Base-by-base conservation (phyloP, 805 yeast species). In the Diddensiella santjacobensis region DNA sequence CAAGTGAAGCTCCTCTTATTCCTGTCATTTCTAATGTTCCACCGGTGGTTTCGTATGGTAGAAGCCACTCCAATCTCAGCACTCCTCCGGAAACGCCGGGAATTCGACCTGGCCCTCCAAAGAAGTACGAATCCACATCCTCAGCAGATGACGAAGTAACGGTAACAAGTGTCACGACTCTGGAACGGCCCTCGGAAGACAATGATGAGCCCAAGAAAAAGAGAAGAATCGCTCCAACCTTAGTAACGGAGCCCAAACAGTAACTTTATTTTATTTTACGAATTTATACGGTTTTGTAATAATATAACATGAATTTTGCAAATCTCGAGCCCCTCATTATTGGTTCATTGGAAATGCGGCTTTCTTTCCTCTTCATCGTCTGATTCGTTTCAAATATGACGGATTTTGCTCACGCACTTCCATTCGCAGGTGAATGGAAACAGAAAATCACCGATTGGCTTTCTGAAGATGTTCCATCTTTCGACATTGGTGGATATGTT, bases 401-500 rank as follows among this genome's bases (percentile, higher is more conserved):
- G 11, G 40, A 39, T n/a, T 57, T 54, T 38, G 48, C 58, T n/a
- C 53, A 54, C 43, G 64, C 62, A 2, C 72, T 91, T 22, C 96
- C 97, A 0, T 68, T 73, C 3, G 79, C 78, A 47, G 95, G 96
- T 2, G 71, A 70, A 43, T 91, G 98, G 98, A 88, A 81, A 62
- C 78, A 77, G 44, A 83, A 82, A 51, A 79, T 91, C 52, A 79
- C 88, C 6, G 73, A 70, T 39, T 90, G 87, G 83, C 71, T 90
- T 11, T 71, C 78, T 3, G 98, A 90, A 61, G 98, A 90, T 59
- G 91, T 86, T 13, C 97, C 98, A 1, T 80, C 95, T 0, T 91
- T 91, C 59, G 98, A 90, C 65, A 85, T 83, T 59, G 98, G 98
- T 29, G 98, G 96, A 1, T 87, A 71, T 59, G 98, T 91, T 1